Evolutionary conservation across 139 green algal genomes (phyloP), one percentile per base, ranked within the genome.

Genomic region (Picochlorum sp.): DNA sequence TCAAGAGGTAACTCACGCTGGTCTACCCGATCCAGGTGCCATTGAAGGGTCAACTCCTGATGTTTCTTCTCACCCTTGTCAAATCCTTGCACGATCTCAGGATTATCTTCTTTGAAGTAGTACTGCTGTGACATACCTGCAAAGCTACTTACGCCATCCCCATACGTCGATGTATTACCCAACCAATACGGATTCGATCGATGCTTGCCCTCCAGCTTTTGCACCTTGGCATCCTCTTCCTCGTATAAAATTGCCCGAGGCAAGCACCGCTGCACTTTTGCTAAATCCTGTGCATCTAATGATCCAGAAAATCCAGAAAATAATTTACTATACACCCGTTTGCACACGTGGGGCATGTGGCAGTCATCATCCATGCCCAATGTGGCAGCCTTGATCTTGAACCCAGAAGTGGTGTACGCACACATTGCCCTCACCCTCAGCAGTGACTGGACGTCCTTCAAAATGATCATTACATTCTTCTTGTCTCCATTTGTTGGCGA

Each of bases 331-430:
- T 66, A 77, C 28, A 77, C 50, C 41, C 65, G 71, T 8, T 38
- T 37, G 59, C 65, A 77, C 20, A 61, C 7, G 28, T 31, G 37
- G 0, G 71, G 71, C 65, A 77, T 73, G 51, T 77, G 65, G 71
- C 71, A 77, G 31, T 77, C 57, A 6, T 20, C 15, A 2, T 57
- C 57, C 23, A 77, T 47, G 24, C 63, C n/a, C 30, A 77, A 34
- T 2, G 28, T 30, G 4, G 44, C 51, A 37, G 54, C 34, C 9
- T 55, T 56, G 15, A 71, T 45, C 14, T 62, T 45, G 59, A 49
- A 75, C 4, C 62, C 38, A 7, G 55, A 1, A 15, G 37, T 18
- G 1, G n/a, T 69, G 20, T 26, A 20, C 4, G 24, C 31, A 54
- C 69, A 75, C 54, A 75, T 71, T n/a, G 58, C 45, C 41, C 54